Evolutionary conservation across 192 early-diverging fungal genomes (phyloP), one percentile per base, ranked within the genome.

Genomic region (Phycomyces blakesleeanus): DNA sequence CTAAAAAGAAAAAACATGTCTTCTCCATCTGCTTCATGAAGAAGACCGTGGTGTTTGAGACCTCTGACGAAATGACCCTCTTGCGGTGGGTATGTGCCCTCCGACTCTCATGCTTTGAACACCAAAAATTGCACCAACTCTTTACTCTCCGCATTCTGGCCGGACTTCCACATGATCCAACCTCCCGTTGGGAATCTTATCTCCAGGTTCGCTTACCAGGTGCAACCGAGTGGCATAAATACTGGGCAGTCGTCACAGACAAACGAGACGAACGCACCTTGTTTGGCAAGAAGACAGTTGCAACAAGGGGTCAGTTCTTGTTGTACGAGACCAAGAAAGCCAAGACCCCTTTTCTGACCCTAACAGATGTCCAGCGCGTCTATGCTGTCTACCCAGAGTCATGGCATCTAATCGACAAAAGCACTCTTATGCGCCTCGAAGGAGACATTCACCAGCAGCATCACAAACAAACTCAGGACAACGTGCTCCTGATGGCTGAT

Each of bases 91-190:
- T 92, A 16, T 78, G 78, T 51, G 85, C 85, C 1, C 79, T 91
- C 61, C 83, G 89, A 8, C 80, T 92, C 14, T 82, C 86, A 24
- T 85, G 85, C 60, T 92, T 84, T 58, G 91, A 92, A 68, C 79
- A 81, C 10, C 76, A 83, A 24, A 83, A 86, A 66, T 76, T 92
- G 12, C 86, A 92, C 62, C 89, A 91, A 67, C 80, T 84, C 58
- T 92, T 88, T 51, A 88, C 91, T 10, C 73, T 82, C 6, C 83
- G 78, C 0, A 57, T 85, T 1, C 41, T 85, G 12, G 66, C 63
- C 15, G 67, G 67, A 5, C 68, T 68, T 18, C 69, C 69, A 65
- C 41, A 38, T 3, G 24, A 27, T 1, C 54, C 29, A 18, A 57
- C 64, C 16, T 47, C 44, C 12, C 44, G 44, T 14, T 47, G 44